Base-by-base conservation (phyloP, 2,329 filamentous ascomycete genomes). In the Venturia asperata region DNA sequence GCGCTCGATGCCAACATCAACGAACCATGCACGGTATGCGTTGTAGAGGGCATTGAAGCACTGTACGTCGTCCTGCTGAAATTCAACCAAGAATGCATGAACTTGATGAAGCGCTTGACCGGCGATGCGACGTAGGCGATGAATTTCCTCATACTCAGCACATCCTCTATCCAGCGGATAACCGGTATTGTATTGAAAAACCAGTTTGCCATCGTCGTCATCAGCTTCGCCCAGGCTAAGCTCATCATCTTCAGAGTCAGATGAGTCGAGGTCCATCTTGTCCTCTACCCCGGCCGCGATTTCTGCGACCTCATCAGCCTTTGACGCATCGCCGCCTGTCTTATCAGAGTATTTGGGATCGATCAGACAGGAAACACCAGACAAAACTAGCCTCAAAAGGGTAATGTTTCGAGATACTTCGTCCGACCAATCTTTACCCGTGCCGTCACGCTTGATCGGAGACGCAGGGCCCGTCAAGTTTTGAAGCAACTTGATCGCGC, bases 391-490 rank as follows among this genome's bases (percentile, higher is more conserved):
- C 39, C 93, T 84, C 17, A 99, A 81, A 63, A 97, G 87, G 15
- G 93, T 90, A 65, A 99, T 82, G 69, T 96, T 91, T 65, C 94
- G 83, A 1, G 92, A 93, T 37, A 97, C 88, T 74, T 99, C 95
- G 74, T 99, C 94, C 0, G 93, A 97, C 94, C 94, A 99, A 71
- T 97, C 93, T 76, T 97, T 99, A 70, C 96, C 95, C 74, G 93
- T 96, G 45, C 94, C 94, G 69, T 92, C 93, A 65, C 93, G 85
- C 75, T 92, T 95, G 64, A 97, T 88, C 2, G 87, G 88, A 1
- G 92, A 88, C 43, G 88, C 84, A 58, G 91, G 87, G 67, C 90
- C 87, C 72, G 91, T 95, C n/a, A 99, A 82, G 9, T 87, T 84
- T 68, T 85, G 84, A 15, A 99, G 78, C 67, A 91, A 86, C 66